phyloP scores from a whole-genome alignment of 1,284 basidiomycete species.

The Sanghuangporus weigelae region DNA sequence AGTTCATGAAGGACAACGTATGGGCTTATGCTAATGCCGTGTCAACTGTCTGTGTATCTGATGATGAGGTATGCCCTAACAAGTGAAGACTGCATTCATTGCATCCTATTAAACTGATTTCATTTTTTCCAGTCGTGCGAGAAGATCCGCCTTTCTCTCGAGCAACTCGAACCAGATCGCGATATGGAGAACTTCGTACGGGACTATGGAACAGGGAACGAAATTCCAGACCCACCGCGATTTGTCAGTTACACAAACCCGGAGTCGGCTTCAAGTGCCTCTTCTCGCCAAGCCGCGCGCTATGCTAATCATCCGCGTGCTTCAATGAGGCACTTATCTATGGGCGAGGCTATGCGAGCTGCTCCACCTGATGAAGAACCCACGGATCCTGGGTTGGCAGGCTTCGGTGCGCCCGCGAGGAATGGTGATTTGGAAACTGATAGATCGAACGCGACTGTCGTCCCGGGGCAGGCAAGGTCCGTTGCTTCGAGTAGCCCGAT shows the following conservation, averaged over 20 bases:
- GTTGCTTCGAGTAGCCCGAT: slow-evolving; percentile 24
- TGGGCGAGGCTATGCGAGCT: slow-evolving; percentile 27
- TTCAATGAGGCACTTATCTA: slow-evolving; percentile 42
- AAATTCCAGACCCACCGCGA: slow-evolving; percentile 77
- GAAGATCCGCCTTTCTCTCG: slow-evolving; percentile 74
- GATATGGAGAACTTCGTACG: slow-evolving; percentile 85
- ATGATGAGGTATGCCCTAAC: slow-evolving; percentile 77
- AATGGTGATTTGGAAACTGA: slow-evolving; percentile 20
- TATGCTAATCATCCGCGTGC: slow-evolving; percentile 55
- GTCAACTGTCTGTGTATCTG: slow-evolving; percentile 91
- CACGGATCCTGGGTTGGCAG: slow-evolving; percentile 49
- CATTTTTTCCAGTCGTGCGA: slow-evolving; percentile 72
- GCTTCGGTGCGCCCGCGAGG: slow-evolving; percentile 57
- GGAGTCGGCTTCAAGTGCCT: slow-evolving; percentile 41
- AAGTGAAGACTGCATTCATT: not conserved
- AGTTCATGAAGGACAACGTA: slow-evolving; percentile 91
- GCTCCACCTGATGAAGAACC: slow-evolving; percentile 39
- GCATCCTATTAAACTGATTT: not conserved
- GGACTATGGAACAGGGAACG: slow-evolving; percentile 79
- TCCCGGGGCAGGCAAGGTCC: slow-evolving; percentile 26
- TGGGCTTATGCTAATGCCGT: slow-evolving; percentile 97
- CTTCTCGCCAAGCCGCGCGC: slow-evolving; percentile 46
- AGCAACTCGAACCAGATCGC: slow-evolving; percentile 76
- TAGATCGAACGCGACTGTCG: slow-evolving; percentile 26
- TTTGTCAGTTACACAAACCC: slow-evolving; percentile 76